Evolutionary conservation across 2,329 filamentous ascomycete species (phyloP).

Genomic region (Macrophomina phaseolina): DNA sequence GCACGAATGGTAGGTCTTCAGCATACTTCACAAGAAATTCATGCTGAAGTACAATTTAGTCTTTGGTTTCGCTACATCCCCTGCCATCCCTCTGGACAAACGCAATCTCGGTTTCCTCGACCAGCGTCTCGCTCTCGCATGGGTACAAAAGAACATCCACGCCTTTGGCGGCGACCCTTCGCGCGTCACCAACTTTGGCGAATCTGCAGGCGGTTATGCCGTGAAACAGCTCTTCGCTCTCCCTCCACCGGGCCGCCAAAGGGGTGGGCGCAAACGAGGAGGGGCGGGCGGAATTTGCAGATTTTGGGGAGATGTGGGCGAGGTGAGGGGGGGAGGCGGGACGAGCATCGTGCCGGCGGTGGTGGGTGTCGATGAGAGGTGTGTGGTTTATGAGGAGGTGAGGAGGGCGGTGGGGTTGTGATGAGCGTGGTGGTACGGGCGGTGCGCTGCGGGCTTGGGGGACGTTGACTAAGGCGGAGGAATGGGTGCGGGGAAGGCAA

Average conservation of each 20-base stretch:
- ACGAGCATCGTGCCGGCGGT: not conserved
- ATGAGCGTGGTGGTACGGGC: not conserved
- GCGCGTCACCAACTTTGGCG: slow-evolving; percentile 52
- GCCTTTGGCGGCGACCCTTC: slow-evolving; percentile 49
- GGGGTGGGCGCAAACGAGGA: not conserved
- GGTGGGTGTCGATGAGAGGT: not conserved
- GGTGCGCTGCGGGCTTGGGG: too few species aligned
- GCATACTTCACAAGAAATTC: slow-evolving; percentile 59
- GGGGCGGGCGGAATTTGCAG: not conserved
- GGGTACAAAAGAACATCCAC: slow-evolving; percentile 51
- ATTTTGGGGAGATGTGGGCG: not conserved
- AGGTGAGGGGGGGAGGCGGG: not conserved
- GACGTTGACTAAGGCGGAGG: not conserved
- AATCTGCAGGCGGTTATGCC: slow-evolving; percentile 51
- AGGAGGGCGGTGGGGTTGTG: not conserved
- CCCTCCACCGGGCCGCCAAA: not conserved
- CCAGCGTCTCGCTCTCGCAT: slow-evolving; percentile 54
- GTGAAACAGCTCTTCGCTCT: slow-evolving; percentile 43
- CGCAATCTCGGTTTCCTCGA: slow-evolving; percentile 54
- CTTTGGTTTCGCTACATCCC: slow-evolving; percentile 10
- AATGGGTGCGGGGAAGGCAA: not conserved
- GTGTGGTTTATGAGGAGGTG: not conserved
- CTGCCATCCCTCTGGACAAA: slow-evolving; percentile 50
- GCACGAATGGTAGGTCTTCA: slow-evolving; percentile 74
- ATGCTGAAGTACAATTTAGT: slow-evolving; percentile 38